phyloP scores from a whole-genome alignment of 2,329 filamentous ascomycete genomes.

The Plectosphaerella sp. region DNA sequence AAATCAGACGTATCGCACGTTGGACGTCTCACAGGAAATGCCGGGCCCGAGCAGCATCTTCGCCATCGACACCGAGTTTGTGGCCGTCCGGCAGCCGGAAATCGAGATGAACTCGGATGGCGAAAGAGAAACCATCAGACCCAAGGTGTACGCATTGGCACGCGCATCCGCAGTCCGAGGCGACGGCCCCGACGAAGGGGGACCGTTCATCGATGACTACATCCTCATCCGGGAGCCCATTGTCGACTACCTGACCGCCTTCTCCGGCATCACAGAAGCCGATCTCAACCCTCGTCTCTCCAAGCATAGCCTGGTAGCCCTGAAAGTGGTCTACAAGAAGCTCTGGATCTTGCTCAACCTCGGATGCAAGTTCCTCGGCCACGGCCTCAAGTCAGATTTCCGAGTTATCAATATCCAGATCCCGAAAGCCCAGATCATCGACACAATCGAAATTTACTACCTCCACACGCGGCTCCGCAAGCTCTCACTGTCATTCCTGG shows the following conservation, averaged over 20 bases:
- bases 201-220: slow-evolving; percentile 96
- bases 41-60: slow-evolving; percentile 71
- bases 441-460: slow-evolving; percentile 90
- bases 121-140: slow-evolving; percentile 84
- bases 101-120: slow-evolving; percentile 96
- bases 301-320: slow-evolving; percentile 74
- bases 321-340: slow-evolving; percentile 96
- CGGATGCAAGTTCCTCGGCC: slow-evolving; percentile 89
- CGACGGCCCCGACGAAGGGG: slow-evolving; percentile 68
- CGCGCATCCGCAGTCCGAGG: slow-evolving; percentile 87
- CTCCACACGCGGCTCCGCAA: slow-evolving; percentile 77
- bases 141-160: slow-evolving; percentile 86
- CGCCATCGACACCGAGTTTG: slow-evolving; percentile 94
- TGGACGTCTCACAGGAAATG: slow-evolving; percentile 56
- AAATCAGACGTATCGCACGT: slow-evolving; percentile 54
- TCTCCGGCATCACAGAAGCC: slow-evolving; percentile 82
- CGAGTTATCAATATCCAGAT: slow-evolving; percentile 98
- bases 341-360: slow-evolving; percentile 95
- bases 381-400: slow-evolving; percentile 92
- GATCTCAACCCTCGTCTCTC: slow-evolving; percentile 79
- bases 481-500: slow-evolving; percentile 84
- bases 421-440: slow-evolving; percentile 83
- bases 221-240: slow-evolving; percentile 87
- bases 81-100: slow-evolving; percentile 85
- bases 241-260: slow-evolving; percentile 91